Evolutionary conservation across 2,329 filamentous ascomycete species (phyloP).

Genomic region (Thermothelomyces thermophilus): DNA sequence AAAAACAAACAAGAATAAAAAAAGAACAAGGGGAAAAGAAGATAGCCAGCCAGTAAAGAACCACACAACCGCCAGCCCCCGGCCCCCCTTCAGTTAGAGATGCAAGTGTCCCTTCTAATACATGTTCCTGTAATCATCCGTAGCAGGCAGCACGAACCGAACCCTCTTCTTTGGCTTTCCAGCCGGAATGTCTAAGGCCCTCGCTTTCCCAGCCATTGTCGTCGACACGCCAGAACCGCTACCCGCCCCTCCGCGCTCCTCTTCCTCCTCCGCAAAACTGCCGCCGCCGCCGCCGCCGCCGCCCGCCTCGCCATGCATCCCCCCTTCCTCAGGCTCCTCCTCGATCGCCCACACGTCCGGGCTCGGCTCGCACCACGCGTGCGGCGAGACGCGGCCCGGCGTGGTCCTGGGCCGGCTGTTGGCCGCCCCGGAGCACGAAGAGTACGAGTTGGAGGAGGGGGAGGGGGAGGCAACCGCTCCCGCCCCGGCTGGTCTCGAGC

Average conservation of each 20-base stretch:
- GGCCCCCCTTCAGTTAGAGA: too few relatives aligned
- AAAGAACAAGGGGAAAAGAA: too few relatives aligned
- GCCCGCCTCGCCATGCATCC: conserved; percentile 39
- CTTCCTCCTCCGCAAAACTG: neutral
- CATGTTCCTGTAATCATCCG: conserved; percentile 26
- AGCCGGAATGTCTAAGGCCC: conserved; percentile 33
- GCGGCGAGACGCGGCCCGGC: conserved; percentile 32
- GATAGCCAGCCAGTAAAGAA: too few relatives aligned
- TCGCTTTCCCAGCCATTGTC: conserved; percentile 23
- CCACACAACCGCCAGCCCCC: too few relatives aligned
- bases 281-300: conserved; percentile 28
- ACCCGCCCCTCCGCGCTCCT: too few relatives aligned
- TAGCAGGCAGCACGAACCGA: conserved; percentile 45
- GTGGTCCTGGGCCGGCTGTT: neutral
- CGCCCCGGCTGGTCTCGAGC: neutral
- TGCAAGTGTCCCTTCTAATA: conserved; percentile 4
- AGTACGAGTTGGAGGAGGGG: too few relatives aligned
- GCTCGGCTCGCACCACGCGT: conserved; percentile 52
- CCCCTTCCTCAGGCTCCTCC: conserved; percentile 52
- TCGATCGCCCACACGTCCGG: conserved; percentile 55
- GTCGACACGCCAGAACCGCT: conserved; percentile 12
- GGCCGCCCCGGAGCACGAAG: too few relatives aligned
- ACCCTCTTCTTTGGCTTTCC: conserved; percentile 51
- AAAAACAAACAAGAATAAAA: too few relatives aligned
- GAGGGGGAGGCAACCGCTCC: neutral